Percentiles rank a stretch among this genome's conserved stretches.
These are phyloP conservation scores for Saccharomycopsis sp. DNA, from an alignment of 805 yeast genomes.

Conservation along the genomic window DNA sequence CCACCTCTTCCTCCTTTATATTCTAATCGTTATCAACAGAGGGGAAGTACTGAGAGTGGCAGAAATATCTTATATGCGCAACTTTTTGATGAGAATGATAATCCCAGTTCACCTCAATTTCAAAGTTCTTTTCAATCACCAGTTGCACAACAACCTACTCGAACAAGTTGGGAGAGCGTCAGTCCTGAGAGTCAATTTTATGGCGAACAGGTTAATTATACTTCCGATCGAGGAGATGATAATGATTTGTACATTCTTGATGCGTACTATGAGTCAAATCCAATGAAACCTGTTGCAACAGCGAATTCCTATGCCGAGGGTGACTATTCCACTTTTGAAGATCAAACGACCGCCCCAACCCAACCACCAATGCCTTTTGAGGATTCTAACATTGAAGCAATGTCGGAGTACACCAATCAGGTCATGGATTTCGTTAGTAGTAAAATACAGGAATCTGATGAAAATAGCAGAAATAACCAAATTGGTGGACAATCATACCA, in stretches of 20 bases:
- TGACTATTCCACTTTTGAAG: not conserved
- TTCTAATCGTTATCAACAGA: not conserved
- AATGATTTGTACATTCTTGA: not conserved
- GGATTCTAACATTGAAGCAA: slow-evolving; percentile 1
- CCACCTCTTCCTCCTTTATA: not conserved
- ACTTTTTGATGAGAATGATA: not conserved
- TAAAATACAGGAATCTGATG: not conserved
- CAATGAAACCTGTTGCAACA: not conserved
- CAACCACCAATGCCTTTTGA: not conserved
- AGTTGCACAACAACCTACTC: not conserved
- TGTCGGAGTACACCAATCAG: slow-evolving; percentile 7
- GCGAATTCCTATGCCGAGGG: not conserved
- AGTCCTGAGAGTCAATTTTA: not conserved
- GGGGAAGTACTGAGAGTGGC: not conserved
- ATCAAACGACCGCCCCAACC: not conserved
- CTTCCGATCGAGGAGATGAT: no score
- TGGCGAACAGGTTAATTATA: no score
- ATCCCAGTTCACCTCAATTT: not conserved
- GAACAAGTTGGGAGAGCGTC: not conserved
- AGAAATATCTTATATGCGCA: not conserved
- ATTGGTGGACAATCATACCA: no score
- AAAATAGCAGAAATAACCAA: not conserved
- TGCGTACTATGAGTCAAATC: not conserved
- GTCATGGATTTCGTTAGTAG: slow-evolving; percentile 2
- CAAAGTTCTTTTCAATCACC: not conserved